Base-by-base conservation (phyloP, 495 filamentous ascomycete genomes). In the Wilcoxina mikolae region DNA sequence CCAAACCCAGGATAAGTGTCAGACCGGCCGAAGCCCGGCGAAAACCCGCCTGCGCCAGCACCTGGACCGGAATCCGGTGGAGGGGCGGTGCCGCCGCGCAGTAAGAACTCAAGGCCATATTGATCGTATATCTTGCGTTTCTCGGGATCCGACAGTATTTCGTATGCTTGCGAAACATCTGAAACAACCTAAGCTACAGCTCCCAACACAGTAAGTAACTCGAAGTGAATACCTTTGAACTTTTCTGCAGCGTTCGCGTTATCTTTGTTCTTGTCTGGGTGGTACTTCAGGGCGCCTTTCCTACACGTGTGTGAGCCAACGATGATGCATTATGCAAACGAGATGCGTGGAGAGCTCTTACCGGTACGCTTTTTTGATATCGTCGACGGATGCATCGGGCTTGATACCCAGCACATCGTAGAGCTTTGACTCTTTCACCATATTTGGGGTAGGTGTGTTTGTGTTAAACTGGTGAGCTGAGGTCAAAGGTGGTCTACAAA, bases 211-310 rank as follows among this genome's bases (percentile, higher is more conserved):
- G 18, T 5, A 51, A 22, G 1, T 53, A 58, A 15, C 50, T 23
- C 29, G 47, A 25, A 22, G 2, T 53, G 64, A 68, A 45, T 68
- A 73, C 75, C 74, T 73, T 90, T 90, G 71, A 98, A 98, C 63
- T 85, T 93, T 59, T 96, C 90, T 51, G 79, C 72, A 22, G 87
- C 83, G 17, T 76, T 66, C 17, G 87, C 82, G 60, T 91, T 85
- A 68, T 93, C 83, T 67, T 88, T 90, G 73, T 96, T 96, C 74
- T 96, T 96, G 69, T 98, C 91, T 0, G 91, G 91, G 65, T 98
- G 91, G 65, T 79, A 81, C 73, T 94, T 95, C 66, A 98, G 71
- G 42, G 91, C 93, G 33, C 78, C 76, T 74, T 91, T 93, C 58
- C 86, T 88, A 22, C 27, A 49, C 24, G 24, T 49, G 15, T 29